Evolutionary conservation across 768 basidiomycete genomes (phyloP).

Genomic region (Russula virescens): DNA sequence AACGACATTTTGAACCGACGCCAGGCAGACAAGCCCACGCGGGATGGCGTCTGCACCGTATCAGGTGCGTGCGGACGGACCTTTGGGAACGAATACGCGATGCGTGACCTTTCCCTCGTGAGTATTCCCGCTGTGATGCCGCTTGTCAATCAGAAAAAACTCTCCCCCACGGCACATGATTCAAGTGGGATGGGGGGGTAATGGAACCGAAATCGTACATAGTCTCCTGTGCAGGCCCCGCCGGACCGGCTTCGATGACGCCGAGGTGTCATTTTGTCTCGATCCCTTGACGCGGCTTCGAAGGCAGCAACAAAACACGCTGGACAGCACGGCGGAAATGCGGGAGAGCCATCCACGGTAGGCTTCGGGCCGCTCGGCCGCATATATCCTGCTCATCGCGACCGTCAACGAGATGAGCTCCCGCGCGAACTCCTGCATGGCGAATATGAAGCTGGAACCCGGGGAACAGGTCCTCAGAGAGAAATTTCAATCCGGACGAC

Average conservation of each 20-base stretch:
- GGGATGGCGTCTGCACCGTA: constrained; percentile 74
- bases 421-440: constrained; percentile 86
- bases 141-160: not conserved
- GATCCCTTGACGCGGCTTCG: constrained; percentile 1
- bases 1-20: constrained; percentile 62
- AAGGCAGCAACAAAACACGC: constrained; percentile 27
- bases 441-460: constrained; percentile 80
- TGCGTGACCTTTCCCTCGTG: constrained; percentile 33
- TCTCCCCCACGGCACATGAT: not conserved
- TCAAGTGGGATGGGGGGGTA: no score
- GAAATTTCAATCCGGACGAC: not conserved
- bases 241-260: constrained; percentile 15
- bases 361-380: constrained; percentile 49
- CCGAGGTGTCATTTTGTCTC: not conserved
- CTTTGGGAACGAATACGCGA: constrained; percentile 71
- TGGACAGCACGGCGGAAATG: constrained; percentile 34
- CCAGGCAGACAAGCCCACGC: constrained; percentile 49
- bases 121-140: constrained; percentile 44
- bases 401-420: constrained; percentile 80
- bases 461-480: not conserved
- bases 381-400: constrained; percentile 75
- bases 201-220: constrained; percentile 24
- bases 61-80: constrained; percentile 78
- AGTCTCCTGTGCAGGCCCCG: constrained; percentile 28
- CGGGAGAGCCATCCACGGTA: constrained; percentile 26